A percentile compares a stretch with the other conserved stretches of the same genome.
Conservation (phyloP, 306 rosid species). For the Begonia peltatifolia region DNA sequence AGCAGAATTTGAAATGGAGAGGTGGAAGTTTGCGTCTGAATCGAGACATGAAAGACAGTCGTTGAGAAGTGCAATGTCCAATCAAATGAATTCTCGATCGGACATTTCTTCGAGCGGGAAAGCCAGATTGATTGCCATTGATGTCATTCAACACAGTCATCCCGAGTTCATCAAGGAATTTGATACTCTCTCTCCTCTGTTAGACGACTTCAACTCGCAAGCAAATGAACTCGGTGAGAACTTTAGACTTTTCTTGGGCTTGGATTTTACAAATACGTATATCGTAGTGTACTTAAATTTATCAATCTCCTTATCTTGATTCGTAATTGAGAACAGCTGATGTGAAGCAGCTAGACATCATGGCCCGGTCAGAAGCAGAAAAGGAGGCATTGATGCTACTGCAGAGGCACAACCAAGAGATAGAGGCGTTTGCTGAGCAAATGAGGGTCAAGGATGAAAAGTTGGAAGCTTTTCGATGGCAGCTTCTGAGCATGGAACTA, state of each 20-base stretch:
- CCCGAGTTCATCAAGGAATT: conserved; percentile 21
- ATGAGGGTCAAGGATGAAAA: conserved; percentile 77
- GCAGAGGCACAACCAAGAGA: conserved; percentile 73
- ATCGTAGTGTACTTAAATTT: neutral
- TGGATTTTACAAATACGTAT: neutral
- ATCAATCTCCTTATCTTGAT: conserved; percentile 5
- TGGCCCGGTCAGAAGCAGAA: conserved; percentile 75
- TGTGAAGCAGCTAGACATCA: conserved; percentile 57
- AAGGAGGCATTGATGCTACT: conserved; percentile 54
- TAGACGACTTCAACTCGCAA: conserved; percentile 29
- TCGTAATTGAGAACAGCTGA: conserved; percentile 38
- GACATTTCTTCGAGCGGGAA: conserved; percentile 33
- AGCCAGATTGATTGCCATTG: conserved; percentile 13
- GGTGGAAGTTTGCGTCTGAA: conserved; percentile 74
- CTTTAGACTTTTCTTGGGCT: neutral
- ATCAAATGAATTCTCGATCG: conserved; percentile 37
- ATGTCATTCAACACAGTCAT: conserved; percentile 16
- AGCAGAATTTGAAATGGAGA: conserved; percentile 70
- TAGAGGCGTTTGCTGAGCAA: conserved; percentile 90
- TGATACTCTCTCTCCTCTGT: conserved; percentile 21
- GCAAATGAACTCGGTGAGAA: conserved; percentile 16
- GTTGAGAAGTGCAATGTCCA: conserved; percentile 59
- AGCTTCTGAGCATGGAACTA: conserved; percentile 59
- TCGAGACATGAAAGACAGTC: conserved; percentile 64
- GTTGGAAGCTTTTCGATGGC: conserved; percentile 72